phyloP scores from a whole-genome alignment of 148 eudicot genomes.

The Nyssa sinensis region DNA sequence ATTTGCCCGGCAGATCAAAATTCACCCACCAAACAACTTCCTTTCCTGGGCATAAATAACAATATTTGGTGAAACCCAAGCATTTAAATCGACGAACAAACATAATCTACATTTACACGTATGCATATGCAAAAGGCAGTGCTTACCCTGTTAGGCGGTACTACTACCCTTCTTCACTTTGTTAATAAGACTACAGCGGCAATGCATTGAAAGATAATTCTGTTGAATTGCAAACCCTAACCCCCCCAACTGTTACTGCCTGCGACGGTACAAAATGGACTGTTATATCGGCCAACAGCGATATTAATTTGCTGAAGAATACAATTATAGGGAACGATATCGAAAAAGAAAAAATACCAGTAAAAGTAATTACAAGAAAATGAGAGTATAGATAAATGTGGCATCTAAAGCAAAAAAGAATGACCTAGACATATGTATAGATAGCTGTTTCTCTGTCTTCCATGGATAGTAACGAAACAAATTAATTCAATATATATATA shows the following conservation, averaged over 20 bases:
- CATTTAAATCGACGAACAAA: background rate
- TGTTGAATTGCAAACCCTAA: conserved; percentile 9
- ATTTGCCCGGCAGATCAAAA: conserved; percentile 30
- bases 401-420: background rate
- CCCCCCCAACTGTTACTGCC: background rate
- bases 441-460: background rate
- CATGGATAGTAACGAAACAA: background rate
- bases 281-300: background rate
- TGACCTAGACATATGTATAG: too few relatives aligned
- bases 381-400: background rate
- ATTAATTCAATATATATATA: background rate
- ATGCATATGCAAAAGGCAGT: background rate
- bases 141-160: background rate
- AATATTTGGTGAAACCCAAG: background rate
- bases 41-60: background rate
- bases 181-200: background rate
- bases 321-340: too few relatives aligned
- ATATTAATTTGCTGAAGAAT: background rate
- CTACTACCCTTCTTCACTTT: background rate
- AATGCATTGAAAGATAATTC: background rate
- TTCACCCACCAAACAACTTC: conserved; percentile 14
- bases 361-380: background rate
- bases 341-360: background rate
- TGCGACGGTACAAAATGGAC: background rate
- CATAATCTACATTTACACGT: background rate